A percentile compares a stretch with the other conserved stretches of the same genome.
Conservation (phyloP, 768 basidiomycete genomes). For the Suillus americanus region DNA sequence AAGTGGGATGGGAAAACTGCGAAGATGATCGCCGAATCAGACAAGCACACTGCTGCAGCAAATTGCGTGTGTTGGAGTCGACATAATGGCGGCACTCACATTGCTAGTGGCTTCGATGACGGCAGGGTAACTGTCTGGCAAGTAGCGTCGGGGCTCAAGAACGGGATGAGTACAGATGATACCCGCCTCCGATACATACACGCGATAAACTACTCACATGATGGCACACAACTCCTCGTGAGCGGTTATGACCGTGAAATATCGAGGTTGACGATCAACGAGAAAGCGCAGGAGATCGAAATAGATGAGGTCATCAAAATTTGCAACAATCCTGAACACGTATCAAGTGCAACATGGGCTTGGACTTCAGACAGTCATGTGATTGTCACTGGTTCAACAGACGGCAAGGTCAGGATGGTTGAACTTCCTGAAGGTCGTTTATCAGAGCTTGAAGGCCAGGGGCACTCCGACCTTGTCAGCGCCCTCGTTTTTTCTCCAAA, state of each 20-base stretch:
- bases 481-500: conserved; percentile 3
- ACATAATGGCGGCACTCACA: background rate
- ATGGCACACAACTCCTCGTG: background rate
- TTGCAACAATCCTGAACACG: background rate
- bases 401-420: background rate
- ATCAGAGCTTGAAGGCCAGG: background rate
- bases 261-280: background rate
- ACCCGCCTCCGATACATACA: background rate
- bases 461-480: background rate
- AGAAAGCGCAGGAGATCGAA: background rate
- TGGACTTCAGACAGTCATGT: background rate
- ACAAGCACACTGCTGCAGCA: background rate
- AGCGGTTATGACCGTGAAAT: background rate
- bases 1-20: background rate
- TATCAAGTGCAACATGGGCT: background rate
- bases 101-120: background rate
- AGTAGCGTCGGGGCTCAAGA: background rate
- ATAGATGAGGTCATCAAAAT: background rate
- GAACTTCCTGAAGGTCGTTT: background rate
- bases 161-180: background rate
- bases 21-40: background rate
- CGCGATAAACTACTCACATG: background rate
- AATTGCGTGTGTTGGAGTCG: background rate
- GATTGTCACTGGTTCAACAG: background rate
- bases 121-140: background rate